A percentile compares a stretch with the other conserved stretches of the same genome.
Conservation (phyloP, 108 stramenopile species). For the Cyclotella sp. region DNA sequence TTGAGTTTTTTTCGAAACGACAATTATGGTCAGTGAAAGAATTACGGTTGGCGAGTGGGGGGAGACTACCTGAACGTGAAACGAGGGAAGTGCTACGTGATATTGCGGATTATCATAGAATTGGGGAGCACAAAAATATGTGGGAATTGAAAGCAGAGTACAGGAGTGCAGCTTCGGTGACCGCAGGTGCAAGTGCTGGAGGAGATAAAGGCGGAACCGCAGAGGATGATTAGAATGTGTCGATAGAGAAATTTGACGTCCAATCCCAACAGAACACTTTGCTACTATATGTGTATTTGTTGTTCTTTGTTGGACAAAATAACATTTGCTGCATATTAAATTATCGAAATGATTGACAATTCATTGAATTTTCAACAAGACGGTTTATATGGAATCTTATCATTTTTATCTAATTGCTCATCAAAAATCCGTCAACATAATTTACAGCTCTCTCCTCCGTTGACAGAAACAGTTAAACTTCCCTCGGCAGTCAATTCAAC, state of each 20-base stretch:
- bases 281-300: too few relatives aligned
- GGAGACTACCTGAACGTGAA: constrained; percentile 73
- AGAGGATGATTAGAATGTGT: background rate
- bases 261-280: too few relatives aligned
- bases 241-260: too few relatives aligned
- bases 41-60: constrained; percentile 54
- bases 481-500: constrained; percentile 48
- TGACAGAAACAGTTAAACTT: constrained; percentile 38
- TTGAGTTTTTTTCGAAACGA: constrained; percentile 80
- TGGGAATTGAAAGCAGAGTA: constrained; percentile 67
- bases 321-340: background rate
- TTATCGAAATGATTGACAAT: background rate
- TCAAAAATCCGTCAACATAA: constrained; percentile 26
- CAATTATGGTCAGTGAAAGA: constrained; percentile 83
- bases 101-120: constrained; percentile 81
- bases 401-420: background rate
- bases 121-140: constrained; percentile 82
- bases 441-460: constrained; percentile 48
- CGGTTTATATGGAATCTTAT: constrained; percentile 6
- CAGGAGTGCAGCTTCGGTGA: constrained; percentile 31
- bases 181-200: constrained; percentile 8
- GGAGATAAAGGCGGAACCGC: background rate
- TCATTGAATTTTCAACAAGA: background rate
- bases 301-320: background rate
- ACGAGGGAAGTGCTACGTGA: constrained; percentile 75